Percentiles rank a stretch among this genome's conserved stretches.
These are phyloP conservation scores for Gaillardinia entomophila DNA, from an alignment of 805 yeast genomes.

Conservation along the genomic window DNA sequence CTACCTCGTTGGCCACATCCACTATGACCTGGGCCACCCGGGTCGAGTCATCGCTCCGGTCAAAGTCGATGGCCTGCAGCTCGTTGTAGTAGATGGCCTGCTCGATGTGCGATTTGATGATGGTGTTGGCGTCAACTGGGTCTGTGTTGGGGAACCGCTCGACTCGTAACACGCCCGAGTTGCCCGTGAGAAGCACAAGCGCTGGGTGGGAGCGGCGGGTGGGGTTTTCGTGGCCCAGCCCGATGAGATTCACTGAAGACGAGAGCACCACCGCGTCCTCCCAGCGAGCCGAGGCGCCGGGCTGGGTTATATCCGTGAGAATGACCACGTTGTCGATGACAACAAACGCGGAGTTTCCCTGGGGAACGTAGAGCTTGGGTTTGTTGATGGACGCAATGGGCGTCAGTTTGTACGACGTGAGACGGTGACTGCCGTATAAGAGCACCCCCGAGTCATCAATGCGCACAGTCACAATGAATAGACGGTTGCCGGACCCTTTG, in stretches of 20 bases:
- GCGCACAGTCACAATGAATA: conserved; percentile 49
- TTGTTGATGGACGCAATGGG: conserved; percentile 7
- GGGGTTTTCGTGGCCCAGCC: conserved; percentile 49
- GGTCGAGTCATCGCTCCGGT: conserved; percentile 23
- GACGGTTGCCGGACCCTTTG: conserved; percentile 8
- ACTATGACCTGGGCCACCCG: conserved; percentile 33
- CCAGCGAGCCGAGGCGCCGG: conserved; percentile 49
- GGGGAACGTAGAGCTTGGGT: conserved; percentile 53
- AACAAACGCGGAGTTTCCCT: conserved; percentile 53
- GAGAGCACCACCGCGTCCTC: conserved; percentile 70
- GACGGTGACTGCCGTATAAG: conserved; percentile 59
- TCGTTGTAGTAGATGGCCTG: conserved; percentile 72
- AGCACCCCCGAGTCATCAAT: conserved; percentile 46
- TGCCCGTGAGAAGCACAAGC: conserved; percentile 41
- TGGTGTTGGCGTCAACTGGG: conserved; percentile 14
- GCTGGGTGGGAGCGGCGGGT: conserved; percentile 35
- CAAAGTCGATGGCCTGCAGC: conserved; percentile 40
- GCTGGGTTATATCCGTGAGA: conserved; percentile 50
- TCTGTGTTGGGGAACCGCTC: conserved; percentile 36
- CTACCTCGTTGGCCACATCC: conserved; percentile 49
- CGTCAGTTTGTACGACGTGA: conserved; percentile 37
- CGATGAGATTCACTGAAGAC: conserved; percentile 46
- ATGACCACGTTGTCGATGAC: conserved; percentile 57
- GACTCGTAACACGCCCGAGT: conserved; percentile 57
- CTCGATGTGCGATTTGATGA: conserved; percentile 69